Conservation (phyloP, 129 eudicot species). For the Flaveria brownii region DNA sequence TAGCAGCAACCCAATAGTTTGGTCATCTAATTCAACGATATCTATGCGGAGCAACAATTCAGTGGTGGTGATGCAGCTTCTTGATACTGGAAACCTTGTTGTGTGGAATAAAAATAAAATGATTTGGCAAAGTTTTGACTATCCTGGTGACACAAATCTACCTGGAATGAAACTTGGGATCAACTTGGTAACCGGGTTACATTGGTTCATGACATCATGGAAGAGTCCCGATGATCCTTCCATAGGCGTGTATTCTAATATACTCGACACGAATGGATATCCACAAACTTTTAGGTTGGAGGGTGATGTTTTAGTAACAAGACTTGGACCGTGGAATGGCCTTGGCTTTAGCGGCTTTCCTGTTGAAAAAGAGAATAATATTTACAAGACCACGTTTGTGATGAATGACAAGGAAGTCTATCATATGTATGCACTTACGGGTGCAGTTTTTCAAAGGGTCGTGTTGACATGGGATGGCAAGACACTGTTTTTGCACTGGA, state of each 20-base stretch:
- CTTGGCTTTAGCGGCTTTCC: constrained; percentile 34
- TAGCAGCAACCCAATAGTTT: neutral
- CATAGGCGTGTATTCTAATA: constrained; percentile 29
- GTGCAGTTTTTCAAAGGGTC: constrained; percentile 25
- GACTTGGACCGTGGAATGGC: constrained; percentile 61
- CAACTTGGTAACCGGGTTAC: constrained; percentile 31
- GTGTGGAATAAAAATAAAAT: constrained; percentile 18
- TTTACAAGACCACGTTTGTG: constrained; percentile 13
- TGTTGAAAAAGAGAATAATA: neutral
- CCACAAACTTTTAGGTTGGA: constrained; percentile 40
- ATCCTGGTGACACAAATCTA: constrained; percentile 41
- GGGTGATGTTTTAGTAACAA: neutral
- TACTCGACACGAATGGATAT: constrained; percentile 36
- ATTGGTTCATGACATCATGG: constrained; percentile 45
- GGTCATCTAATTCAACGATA: constrained; percentile 25
- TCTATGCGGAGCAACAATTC: constrained; percentile 12
- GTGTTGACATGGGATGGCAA: constrained; percentile 35
- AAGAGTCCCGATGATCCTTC: constrained; percentile 60
- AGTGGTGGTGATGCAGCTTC: constrained; percentile 23
- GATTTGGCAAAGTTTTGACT: constrained; percentile 54
- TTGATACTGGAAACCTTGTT: constrained; percentile 42
- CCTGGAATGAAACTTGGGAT: constrained; percentile 39
- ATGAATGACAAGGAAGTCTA: constrained; percentile 34
- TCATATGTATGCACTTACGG: neutral
- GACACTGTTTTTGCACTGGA: constrained; percentile 40